These are phyloP conservation scores for Globisporangium okanoganense DNA, from an alignment of 352 stramenopile genomes.

Conservation along the genomic window DNA sequence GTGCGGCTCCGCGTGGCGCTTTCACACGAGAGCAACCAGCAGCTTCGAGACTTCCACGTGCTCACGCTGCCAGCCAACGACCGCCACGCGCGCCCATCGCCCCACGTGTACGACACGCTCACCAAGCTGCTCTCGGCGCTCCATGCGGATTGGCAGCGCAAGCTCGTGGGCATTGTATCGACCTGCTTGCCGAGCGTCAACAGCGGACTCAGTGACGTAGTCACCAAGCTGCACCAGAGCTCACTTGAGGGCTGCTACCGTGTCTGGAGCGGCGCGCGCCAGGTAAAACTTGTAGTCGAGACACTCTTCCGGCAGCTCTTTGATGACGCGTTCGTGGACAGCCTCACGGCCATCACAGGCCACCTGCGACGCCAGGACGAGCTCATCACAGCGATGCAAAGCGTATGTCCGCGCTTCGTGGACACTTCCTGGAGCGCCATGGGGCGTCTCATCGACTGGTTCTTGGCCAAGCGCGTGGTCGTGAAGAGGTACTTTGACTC, in stretches of 20 bases:
- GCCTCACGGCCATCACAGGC: conserved; percentile 7
- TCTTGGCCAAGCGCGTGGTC: conserved; percentile 4
- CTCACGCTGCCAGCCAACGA: conserved; percentile 12
- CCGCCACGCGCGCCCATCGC: conserved; percentile 1
- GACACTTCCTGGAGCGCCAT: conserved; percentile 13
- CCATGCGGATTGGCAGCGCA: conserved; percentile 4
- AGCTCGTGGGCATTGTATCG: conserved; percentile 12
- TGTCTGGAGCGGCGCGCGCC: conserved; percentile 13
- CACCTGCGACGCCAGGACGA: conserved; percentile 10
- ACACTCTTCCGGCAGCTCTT: conserved; percentile 9
- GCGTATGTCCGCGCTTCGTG: conserved; percentile 15
- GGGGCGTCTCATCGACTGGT: conserved; percentile 13
- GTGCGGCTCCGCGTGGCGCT: conserved; percentile 11
- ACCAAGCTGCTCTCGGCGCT: conserved; percentile 10
- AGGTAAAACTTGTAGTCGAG: conserved; percentile 8
- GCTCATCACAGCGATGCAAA: conserved; percentile 8
- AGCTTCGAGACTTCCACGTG: conserved; percentile 14
- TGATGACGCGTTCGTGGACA: conserved; percentile 11
- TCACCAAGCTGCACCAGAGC: conserved; percentile 7
- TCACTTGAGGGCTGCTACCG: conserved; percentile 9
- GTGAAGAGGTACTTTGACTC: conserved; percentile 16
- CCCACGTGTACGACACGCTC: conserved; percentile 9
- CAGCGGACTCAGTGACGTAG: neutral
- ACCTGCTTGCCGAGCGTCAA: neutral
- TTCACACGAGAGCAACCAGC: neutral